Evolutionary conservation across 106 monocot species (phyloP).

Genomic region (Acorus calamus): DNA sequence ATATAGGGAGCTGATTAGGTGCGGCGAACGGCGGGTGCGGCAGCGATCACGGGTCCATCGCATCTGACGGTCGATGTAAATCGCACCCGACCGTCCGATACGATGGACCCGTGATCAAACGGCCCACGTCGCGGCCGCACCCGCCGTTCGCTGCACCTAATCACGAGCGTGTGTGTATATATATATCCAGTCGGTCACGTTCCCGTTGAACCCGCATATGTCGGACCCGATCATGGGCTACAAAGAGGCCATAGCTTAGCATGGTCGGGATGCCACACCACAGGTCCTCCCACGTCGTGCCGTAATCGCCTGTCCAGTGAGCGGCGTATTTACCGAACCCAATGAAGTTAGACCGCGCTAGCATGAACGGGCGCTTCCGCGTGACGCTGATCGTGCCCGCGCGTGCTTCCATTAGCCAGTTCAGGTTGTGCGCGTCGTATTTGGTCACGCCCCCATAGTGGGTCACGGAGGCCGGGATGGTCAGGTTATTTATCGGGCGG

Average conservation of each 20-base stretch:
- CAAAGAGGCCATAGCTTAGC: conserved; percentile 58
- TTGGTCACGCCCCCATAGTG: conserved; percentile 59
- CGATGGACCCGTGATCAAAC: no score
- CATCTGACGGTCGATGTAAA: no score
- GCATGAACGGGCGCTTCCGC: conserved; percentile 57
- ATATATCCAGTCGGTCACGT: no score
- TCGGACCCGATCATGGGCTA: conserved; percentile 80
- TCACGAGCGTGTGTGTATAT: no score
- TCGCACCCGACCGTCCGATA: no score
- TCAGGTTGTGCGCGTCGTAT: conserved; percentile 66
- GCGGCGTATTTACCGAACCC: conserved; percentile 58
- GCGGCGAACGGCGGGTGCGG: no score
- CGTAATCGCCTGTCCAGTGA: conserved; percentile 64
- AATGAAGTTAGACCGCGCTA: conserved; percentile 49
- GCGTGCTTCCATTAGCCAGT: conserved; percentile 45
- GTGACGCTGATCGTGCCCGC: conserved; percentile 25
- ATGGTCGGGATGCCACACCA: conserved; percentile 46
- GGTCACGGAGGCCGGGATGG: conserved; percentile 37
- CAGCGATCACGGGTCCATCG: no score
- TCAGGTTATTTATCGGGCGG: conserved; percentile 24
- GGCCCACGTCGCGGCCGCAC: no score
- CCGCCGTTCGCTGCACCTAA: no score
- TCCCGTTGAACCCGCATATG: conserved; percentile 51
- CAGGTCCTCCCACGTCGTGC: conserved; percentile 51
- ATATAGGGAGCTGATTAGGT: no score